phyloP scores from a whole-genome alignment of 306 rosid species.

The Cicer bijugum region DNA sequence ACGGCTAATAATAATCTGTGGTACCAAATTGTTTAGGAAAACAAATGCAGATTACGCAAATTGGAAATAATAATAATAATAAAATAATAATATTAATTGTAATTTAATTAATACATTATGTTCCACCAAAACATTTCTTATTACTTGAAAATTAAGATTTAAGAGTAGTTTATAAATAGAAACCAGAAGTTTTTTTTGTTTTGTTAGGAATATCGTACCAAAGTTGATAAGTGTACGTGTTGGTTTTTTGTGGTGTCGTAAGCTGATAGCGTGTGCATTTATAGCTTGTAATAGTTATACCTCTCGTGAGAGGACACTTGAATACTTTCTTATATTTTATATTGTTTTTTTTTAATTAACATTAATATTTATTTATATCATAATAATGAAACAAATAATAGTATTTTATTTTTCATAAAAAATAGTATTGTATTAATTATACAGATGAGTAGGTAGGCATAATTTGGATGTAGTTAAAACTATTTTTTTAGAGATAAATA shows the following conservation, averaged over 20 bases:
- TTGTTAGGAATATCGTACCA: too few species aligned
- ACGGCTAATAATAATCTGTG: constrained; percentile 59
- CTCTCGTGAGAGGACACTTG: neutral
- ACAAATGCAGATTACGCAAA: constrained; percentile 16
- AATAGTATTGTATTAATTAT: too few species aligned
- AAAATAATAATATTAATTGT: neutral
- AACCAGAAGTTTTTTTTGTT: too few species aligned
- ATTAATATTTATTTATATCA: too few species aligned
- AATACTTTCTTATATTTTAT: neutral
- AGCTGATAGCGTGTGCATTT: neutral
- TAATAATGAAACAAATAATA: too few species aligned
- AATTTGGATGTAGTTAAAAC: neutral
- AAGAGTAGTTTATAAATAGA: too few species aligned
- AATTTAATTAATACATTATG: too few species aligned
- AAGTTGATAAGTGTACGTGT: constrained; percentile 28
- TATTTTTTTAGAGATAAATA: too few species aligned
- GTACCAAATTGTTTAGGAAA: constrained; percentile 8
- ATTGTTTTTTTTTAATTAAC: too few species aligned
- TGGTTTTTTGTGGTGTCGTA: constrained; percentile 4
- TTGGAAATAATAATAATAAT: neutral
- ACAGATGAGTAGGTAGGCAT: neutral
- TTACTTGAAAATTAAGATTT: too few species aligned
- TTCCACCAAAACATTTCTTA: too few species aligned
- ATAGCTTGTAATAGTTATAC: neutral
- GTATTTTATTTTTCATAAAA: too few species aligned